Conservation (phyloP, 352 stramenopile species). For the Aphanomyces cochlioides region DNA sequence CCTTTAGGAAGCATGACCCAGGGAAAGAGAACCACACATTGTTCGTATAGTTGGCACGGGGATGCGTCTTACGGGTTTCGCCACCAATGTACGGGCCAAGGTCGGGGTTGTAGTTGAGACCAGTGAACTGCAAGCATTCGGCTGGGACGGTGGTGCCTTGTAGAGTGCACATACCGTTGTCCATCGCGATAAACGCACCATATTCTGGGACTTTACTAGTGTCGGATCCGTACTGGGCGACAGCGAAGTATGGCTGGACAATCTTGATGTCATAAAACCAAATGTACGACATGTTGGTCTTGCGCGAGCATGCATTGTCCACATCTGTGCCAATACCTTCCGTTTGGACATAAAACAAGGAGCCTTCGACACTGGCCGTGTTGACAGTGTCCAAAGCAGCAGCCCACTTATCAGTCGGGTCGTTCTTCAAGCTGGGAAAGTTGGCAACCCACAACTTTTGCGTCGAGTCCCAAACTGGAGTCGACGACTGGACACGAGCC, state of each 20-base stretch:
- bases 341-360: constrained; percentile 75
- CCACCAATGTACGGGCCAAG: constrained; percentile 58
- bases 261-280: constrained; percentile 68
- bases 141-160: constrained; percentile 36
- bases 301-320: constrained; percentile 47
- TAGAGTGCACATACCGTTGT: constrained; percentile 49
- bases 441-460: constrained; percentile 2
- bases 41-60: constrained; percentile 61
- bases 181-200: constrained; percentile 54
- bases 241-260: constrained; percentile 61
- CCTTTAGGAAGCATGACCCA: constrained; percentile 56
- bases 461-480: constrained; percentile 7
- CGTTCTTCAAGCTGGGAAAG: constrained; percentile 8
- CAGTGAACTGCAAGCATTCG: constrained; percentile 65
- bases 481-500: constrained; percentile 20
- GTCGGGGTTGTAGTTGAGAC: constrained; percentile 51
- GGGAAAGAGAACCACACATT: constrained; percentile 79
- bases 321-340: constrained; percentile 57
- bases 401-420: constrained; percentile 47
- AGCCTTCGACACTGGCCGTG: constrained; percentile 63
- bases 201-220: constrained; percentile 43
- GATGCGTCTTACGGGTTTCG: constrained; percentile 46
- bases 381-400: constrained; percentile 66
- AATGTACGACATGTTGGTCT: constrained; percentile 66
- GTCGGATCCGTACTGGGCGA: constrained; percentile 56